These are phyloP conservation scores for Kuraishia molischiana DNA, from an alignment of 805 yeast genomes.

Conservation along the genomic window DNA sequence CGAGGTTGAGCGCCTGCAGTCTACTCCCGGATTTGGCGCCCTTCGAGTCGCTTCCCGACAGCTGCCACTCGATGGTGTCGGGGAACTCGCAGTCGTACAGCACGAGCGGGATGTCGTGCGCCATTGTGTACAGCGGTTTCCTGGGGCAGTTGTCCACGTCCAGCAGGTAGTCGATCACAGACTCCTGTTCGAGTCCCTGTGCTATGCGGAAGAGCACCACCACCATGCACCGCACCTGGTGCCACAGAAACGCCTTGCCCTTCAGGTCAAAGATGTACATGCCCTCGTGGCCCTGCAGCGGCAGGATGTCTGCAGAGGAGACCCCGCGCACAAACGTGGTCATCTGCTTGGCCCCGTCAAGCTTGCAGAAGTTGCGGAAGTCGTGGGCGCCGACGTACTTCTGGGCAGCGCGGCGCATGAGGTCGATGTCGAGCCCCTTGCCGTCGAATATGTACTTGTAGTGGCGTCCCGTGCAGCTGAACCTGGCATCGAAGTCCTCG, in stretches of 20 bases:
- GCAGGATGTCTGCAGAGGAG: conserved; percentile 19
- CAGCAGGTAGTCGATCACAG: conserved; percentile 46
- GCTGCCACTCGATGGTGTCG: conserved; percentile 56
- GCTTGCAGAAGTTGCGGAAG: conserved; percentile 88
- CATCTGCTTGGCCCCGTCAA: conserved; percentile 92
- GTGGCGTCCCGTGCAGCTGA: conserved; percentile 80
- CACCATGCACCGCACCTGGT: conserved; percentile 94
- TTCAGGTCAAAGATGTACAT: conserved; percentile 63
- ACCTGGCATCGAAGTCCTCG: conserved; percentile 76
- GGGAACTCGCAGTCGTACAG: conserved; percentile 77
- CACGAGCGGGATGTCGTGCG: conserved; percentile 79
- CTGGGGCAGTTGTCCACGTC: conserved; percentile 46
- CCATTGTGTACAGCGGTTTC: conserved; percentile 81
- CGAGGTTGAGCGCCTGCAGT: conserved; percentile 42
- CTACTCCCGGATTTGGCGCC: conserved; percentile 29
- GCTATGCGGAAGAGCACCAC: conserved; percentile 77
- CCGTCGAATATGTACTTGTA: conserved; percentile 71
- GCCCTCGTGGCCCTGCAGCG: conserved; percentile 17
- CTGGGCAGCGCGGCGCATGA: conserved; percentile 62
- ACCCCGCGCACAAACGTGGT: conserved; percentile 66
- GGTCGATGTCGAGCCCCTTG: conserved; percentile 45
- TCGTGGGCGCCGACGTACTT: conserved; percentile 70
- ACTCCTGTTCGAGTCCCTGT: conserved; percentile 58
- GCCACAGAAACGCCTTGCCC: conserved; percentile 95
- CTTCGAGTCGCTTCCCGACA: conserved; percentile 23